Base-by-base conservation (phyloP, 1,284 basidiomycete genomes). In the Cerioporus squamosus region DNA sequence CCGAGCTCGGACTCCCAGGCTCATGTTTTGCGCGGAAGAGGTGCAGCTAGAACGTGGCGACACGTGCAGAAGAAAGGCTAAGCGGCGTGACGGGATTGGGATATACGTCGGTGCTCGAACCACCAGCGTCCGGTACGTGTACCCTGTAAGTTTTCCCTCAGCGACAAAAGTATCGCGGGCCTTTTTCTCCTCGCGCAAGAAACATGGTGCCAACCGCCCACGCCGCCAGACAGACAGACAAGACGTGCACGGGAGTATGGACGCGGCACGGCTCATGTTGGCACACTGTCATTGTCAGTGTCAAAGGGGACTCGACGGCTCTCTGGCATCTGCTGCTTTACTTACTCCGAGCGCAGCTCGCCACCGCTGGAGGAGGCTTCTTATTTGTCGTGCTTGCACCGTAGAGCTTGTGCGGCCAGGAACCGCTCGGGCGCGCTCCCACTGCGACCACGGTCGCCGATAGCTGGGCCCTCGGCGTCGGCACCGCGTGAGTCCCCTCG, bases 131-230 rank as follows among this genome's bases (percentile, higher is more conserved):
- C 54, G 17, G 47, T 40, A 31, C 47, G 47, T 46, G 58, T 49
- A 59, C 61, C 61, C 61, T 57, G 57, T 63, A 63, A 63, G 57
- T 59, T 63, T 60, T 59, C 43, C 40, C 57, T 51, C 46, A 29
- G 56, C 51, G 57, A 59, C 39, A 51, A 47, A 43, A 31, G 44
- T 39, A 22, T n/a, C 38, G 51, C 54, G 43, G 46, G 39, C 39
- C 53, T 44, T 38, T 50, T 23, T 42, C 23, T 39, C 22, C 31
- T 45, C 44, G 18, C 22, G 36, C 40, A 44, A 47, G 33, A 44
- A 45, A 40, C 23, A n/a, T 42, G n/a, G 44, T n/a, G 6, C 17
- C 36, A 56, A 51, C 49, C 53, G 48, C 47, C 58, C 38, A 33
- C 24, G 31, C 40, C 40, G 47, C 15, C 29, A 29, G 29, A 5